Evolutionary conservation across 768 basidiomycete genomes (phyloP).

Genomic region (Strobilomyces echinocephalus): DNA sequence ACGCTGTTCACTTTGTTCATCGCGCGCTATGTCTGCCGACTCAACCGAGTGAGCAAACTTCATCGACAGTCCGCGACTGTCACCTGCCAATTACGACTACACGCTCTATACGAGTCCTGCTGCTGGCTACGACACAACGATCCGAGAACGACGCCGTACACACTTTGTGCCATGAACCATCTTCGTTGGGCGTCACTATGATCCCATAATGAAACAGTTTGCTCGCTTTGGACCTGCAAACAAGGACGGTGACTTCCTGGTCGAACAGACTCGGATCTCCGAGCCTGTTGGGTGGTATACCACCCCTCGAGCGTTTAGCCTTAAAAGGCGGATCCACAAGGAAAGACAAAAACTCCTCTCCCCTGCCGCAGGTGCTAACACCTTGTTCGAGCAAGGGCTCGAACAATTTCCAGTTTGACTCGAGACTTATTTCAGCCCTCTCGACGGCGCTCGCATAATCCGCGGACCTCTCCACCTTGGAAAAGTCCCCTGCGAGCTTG

Average conservation of each 20-base stretch:
- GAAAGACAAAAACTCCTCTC: not conserved
- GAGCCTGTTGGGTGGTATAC: conserved; percentile 4
- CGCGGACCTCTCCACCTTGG: conserved; percentile 1
- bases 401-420: not conserved
- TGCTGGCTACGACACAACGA: not conserved
- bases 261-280: conserved; percentile 7
- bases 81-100: conserved; percentile 4
- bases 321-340: not conserved
- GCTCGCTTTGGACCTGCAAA: conserved; percentile 9
- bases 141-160: conserved; percentile 8
- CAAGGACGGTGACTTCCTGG: not conserved
- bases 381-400: not conserved
- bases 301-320: not conserved
- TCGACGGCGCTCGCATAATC: not conserved
- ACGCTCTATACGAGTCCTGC: not conserved
- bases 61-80: not conserved
- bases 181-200: not conserved
- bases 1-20: too few species aligned
- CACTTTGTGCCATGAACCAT: conserved; percentile 10
- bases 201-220: conserved; percentile 8
- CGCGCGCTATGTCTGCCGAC: too few species aligned
- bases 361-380: too few species aligned
- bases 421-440: not conserved
- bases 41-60: too few species aligned
- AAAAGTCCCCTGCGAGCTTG: conserved; percentile 2